Evolutionary conservation across 495 filamentous ascomycete genomes (phyloP).

Genomic region (Articulospora tetracladia): DNA sequence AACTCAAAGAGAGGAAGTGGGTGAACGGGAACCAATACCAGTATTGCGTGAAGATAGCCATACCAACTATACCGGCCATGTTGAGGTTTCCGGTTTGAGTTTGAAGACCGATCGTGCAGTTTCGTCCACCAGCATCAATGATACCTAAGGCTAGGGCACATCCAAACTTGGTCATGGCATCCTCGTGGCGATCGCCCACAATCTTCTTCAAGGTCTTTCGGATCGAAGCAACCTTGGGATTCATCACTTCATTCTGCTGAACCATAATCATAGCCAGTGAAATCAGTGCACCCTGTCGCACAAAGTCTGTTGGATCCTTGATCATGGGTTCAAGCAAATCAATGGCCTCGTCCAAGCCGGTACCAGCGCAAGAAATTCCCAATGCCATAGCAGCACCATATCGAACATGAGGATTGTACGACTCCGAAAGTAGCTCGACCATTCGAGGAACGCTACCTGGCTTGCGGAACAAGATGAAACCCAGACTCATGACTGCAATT

Average conservation of each 20-base stretch:
- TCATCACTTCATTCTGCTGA: conserved; percentile 96
- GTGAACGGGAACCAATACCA: conserved; percentile 99
- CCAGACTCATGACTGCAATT: conserved; percentile 96
- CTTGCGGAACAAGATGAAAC: conserved; percentile 98
- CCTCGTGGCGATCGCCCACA: conserved; percentile 91
- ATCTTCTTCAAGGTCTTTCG: conserved; percentile 87
- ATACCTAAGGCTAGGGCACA: conserved; percentile 92
- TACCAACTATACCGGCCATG: conserved; percentile 95
- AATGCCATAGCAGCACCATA: conserved; percentile 98
- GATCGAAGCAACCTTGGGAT: conserved; percentile 78
- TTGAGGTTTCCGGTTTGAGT: conserved; percentile 98
- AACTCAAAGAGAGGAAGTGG: conserved; percentile 92
- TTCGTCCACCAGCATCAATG: conserved; percentile 96
- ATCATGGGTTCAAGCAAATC: conserved; percentile 98
- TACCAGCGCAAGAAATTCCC: conserved; percentile 96
- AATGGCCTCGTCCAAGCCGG: conserved; percentile 93
- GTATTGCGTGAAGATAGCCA: conserved; percentile 98
- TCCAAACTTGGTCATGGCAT: conserved; percentile 99
- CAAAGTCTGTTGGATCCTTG: conserved; percentile 98
- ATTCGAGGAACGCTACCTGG: conserved; percentile 95
- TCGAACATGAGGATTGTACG: conserved; percentile 97
- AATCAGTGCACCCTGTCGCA: conserved; percentile 95
- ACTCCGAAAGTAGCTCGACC: conserved; percentile 97
- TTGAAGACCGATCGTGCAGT: conserved; percentile 96
- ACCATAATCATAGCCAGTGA: conserved; percentile 95